These are phyloP conservation scores for Porpolomopsis calyptriformis DNA, from an alignment of 768 basidiomycete genomes.

Conservation along the genomic window DNA sequence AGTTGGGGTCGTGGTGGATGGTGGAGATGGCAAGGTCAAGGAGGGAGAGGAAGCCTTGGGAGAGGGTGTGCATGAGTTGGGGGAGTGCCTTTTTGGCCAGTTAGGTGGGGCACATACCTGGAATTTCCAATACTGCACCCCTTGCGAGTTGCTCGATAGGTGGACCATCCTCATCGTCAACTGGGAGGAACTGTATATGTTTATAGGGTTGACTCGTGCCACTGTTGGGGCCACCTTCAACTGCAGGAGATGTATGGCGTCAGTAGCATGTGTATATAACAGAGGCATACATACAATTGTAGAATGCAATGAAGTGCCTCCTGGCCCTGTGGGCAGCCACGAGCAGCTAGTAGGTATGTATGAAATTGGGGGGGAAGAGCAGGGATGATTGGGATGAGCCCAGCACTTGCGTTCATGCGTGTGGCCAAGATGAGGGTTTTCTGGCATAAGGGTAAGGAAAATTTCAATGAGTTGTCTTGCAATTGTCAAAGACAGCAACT, in stretches of 20 bases:
- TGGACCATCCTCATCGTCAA: slow-evolving; percentile 47
- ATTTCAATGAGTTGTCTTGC: no score
- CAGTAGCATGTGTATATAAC: no score
- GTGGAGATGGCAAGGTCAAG: slow-evolving; percentile 71
- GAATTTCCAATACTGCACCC: slow-evolving; percentile 43
- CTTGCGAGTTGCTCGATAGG: slow-evolving; percentile 69
- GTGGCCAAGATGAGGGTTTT: no score
- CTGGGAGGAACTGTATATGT: slow-evolving; percentile 78
- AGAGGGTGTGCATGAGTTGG: no score
- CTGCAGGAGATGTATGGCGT: neutral
- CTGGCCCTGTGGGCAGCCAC: slow-evolving; percentile 53
- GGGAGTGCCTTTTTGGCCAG: no score
- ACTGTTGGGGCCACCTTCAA: slow-evolving; percentile 58
- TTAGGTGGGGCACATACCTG: no score
- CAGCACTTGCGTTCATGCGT: no score
- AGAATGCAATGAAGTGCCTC: slow-evolving; percentile 68
- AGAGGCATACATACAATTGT: slow-evolving; percentile 56
- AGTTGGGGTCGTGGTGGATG: slow-evolving; percentile 53
- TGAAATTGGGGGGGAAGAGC: slow-evolving; percentile 66
- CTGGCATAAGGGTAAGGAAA: no score
- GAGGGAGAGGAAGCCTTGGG: slow-evolving; percentile 56
- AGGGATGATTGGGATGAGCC: slow-evolving; percentile 84
- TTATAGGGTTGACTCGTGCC: slow-evolving; percentile 89
- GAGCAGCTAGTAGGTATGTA: slow-evolving; percentile 66
- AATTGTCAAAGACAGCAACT: no score